Percentiles rank a stretch among this genome's conserved stretches.
Conservation (phyloP, 768 basidiomycete genomes). For the Fomitopsis serialis region DNA sequence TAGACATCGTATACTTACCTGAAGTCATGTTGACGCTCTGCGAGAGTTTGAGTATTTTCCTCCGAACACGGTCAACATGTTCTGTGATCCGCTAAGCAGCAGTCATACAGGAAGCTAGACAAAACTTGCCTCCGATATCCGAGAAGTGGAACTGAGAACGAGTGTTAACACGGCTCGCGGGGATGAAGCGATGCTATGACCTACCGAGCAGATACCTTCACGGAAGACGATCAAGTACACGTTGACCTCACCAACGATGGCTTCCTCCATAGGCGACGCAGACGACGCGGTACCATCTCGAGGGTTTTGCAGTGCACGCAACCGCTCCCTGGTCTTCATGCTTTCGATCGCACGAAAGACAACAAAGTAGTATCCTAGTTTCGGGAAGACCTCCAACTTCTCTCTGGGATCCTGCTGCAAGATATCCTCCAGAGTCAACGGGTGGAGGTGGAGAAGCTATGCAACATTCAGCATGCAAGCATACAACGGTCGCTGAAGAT, state of each 20-base stretch:
- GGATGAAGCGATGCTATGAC: conserved; percentile 18
- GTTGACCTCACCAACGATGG: conserved; percentile 66
- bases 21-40: conserved; percentile 65
- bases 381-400: conserved; percentile 83
- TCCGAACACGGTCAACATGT: conserved; percentile 72
- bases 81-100: conserved; percentile 32
- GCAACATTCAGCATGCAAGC: neutral
- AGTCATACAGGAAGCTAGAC: neutral
- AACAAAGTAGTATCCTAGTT: conserved; percentile 89
- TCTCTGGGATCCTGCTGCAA: conserved; percentile 88
- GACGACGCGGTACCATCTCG: conserved; percentile 14
- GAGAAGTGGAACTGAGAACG: conserved; percentile 77
- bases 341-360: conserved; percentile 81
- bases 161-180: neutral
- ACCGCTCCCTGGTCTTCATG: conserved; percentile 34
- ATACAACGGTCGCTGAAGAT: neutral
- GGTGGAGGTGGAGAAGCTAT: conserved; percentile 83
- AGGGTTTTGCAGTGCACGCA: conserved; percentile 23
- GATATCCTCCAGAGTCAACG: conserved; percentile 90
- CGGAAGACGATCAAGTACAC: conserved; percentile 88
- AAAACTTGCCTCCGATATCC: conserved; percentile 57
- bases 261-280: conserved; percentile 27
- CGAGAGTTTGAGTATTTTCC: conserved; percentile 60
- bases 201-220: conserved; percentile 77
- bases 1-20: conserved; percentile 38